Evolutionary conservation across 2,329 filamentous ascomycete species (phyloP), one percentile per base, ranked within the genome.

Genomic region (Aureobasidium sp.): DNA sequence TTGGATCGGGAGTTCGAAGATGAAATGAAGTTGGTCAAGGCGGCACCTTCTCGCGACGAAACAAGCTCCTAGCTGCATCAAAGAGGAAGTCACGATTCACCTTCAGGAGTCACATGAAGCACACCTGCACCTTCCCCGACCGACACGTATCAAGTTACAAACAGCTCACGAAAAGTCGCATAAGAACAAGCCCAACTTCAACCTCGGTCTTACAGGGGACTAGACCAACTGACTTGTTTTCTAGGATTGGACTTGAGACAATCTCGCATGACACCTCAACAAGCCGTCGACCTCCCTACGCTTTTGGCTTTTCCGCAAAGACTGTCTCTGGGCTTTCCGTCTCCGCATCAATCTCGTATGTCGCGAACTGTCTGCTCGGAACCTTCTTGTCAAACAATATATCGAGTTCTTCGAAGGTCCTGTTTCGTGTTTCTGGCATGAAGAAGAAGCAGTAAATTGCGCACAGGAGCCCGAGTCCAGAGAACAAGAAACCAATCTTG

Each of bases 401-500:
- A 63, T 75, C 72, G 20, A 75, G 62, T 65, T 75, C 72, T 52
- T 73, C 71, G 62, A 70, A 74, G 15, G 73, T 73, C 20, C 71
- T 62, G 25, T 68, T 70, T 31, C 69, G 70, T 56, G 72, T 74
- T 63, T 75, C 73, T 3, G 73, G 73, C 8, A 75, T 65, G 25
- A 67, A 65, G 42, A 71, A 72, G 64, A 67, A 73, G 17, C 68
- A 69, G 69, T 71, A 72, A 1, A 70, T 36, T 27, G 72, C 63
- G 53, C 68, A 71, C 4, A 70, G 62, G 8, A 69, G 56, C n/a
- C 66, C 66, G 20, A 72, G 65, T 1, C 68, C 70, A 15, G 69
- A 70, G 64, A 71, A 74, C 37, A 74, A 67, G 64, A 75, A 73
- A 1, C 71, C 73, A 8, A 73, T 63, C 45, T 73, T 73, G 12